Percentiles rank a stretch among this genome's conserved stretches.
Evolutionary conservation across 306 rosid species (phyloP).

Genomic region (Quercus mongolica): DNA sequence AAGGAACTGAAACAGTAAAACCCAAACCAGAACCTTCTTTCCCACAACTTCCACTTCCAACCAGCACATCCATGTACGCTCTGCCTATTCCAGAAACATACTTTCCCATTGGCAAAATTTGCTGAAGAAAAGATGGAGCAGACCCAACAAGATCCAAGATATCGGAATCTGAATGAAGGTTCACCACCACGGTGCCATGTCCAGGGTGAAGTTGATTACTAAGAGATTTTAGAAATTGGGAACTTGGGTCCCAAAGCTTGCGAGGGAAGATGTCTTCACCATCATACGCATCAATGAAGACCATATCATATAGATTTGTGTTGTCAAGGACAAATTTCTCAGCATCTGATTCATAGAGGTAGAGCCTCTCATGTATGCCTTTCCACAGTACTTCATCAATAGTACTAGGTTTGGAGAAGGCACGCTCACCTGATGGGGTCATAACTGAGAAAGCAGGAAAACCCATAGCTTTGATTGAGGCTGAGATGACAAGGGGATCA

Average conservation of each 20-base stretch:
- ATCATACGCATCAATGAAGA: conserved; percentile 87
- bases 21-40: conserved; percentile 57
- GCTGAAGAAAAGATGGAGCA: conserved; percentile 44
- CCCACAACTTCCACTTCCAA: conserved; percentile 31
- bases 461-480: conserved; percentile 90
- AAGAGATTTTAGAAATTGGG: conserved; percentile 66
- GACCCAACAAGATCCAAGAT: conserved; percentile 46
- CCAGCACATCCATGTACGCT: conserved; percentile 68
- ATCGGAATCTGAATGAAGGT: conserved; percentile 88
- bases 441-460: conserved; percentile 77
- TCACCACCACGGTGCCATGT: conserved; percentile 90
- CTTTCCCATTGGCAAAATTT: conserved; percentile 64
- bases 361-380: conserved; percentile 81
- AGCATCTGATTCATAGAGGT: conserved; percentile 76
- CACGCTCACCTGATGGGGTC: conserved; percentile 53
- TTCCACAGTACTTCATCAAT: conserved; percentile 70
- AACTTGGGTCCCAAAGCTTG: conserved; percentile 68
- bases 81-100: conserved; percentile 55
- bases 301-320: conserved; percentile 56
- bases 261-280: conserved; percentile 87
- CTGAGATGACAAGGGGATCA: conserved; percentile 84
- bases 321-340: conserved; percentile 57
- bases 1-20: conserved; percentile 77
- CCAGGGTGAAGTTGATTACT: conserved; percentile 63
- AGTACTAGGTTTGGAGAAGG: conserved; percentile 38